Conservation (phyloP, 208 protist species). For the Wallacemonas collosoma region DNA sequence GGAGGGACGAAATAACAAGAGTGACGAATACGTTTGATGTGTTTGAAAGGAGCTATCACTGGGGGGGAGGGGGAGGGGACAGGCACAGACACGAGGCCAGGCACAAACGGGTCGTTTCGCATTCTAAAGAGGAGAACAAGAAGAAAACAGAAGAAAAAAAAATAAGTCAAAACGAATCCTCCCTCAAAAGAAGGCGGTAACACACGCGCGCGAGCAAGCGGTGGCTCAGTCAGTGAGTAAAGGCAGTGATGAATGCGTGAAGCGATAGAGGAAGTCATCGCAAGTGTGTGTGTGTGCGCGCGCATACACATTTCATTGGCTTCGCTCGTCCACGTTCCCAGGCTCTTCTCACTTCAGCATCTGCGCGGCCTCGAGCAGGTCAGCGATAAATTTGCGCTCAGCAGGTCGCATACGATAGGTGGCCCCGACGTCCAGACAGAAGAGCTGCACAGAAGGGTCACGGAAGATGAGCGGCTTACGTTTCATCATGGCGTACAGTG, state of each 20-base stretch:
- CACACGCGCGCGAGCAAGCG: background rate
- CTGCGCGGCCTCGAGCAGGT: conserved; percentile 76
- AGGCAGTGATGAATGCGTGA: background rate
- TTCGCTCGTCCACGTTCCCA: background rate
- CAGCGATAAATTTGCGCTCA: conserved; percentile 85
- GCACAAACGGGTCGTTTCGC: background rate
- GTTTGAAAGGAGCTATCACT: no score
- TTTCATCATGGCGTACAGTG: conserved; percentile 76
- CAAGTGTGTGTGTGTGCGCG: background rate
- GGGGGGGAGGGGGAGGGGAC: no score
- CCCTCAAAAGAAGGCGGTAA: background rate
- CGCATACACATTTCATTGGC: background rate
- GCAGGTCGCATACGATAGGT: conserved; percentile 77
- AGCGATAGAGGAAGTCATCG: background rate
- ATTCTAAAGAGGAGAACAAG: background rate
- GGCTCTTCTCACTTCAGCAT: conserved; percentile 18
- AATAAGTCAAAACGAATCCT: background rate
- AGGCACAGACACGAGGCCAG: no score
- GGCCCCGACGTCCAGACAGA: conserved; percentile 52
- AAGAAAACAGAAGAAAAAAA: conserved; percentile 10
- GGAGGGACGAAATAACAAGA: no score
- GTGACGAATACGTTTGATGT: no score
- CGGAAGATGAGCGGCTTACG: conserved; percentile 67
- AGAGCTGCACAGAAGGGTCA: conserved; percentile 47
- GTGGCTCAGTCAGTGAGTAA: background rate